These are phyloP conservation scores for Castanea crenata DNA, from an alignment of 306 rosid species.

Conservation along the genomic window DNA sequence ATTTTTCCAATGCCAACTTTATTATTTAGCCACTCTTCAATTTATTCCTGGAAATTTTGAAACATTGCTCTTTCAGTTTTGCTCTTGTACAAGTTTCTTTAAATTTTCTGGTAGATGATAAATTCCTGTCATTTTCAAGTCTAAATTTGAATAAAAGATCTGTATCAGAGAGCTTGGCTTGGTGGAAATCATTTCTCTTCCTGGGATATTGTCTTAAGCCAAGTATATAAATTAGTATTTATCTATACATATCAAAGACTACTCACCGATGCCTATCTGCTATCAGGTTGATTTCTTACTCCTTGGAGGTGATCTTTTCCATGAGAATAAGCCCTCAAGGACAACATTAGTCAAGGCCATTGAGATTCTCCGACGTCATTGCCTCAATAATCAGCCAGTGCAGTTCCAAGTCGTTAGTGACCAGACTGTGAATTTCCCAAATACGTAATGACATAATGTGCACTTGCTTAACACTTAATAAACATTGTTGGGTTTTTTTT, in stretches of 20 bases:
- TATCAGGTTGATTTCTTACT: constrained; percentile 63
- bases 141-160: not conserved
- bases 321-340: constrained; percentile 93
- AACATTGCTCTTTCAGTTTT: not conserved
- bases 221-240: constrained; percentile 5
- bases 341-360: constrained; percentile 83
- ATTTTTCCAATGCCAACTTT: not conserved
- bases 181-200: not conserved
- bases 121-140: not conserved
- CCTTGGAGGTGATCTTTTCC: constrained; percentile 96
- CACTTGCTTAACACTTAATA: not conserved
- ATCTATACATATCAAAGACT: not conserved
- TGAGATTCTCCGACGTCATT: constrained; percentile 85
- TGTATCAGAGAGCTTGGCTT: not conserved
- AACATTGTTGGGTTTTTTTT: not conserved
- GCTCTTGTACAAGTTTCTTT: not conserved
- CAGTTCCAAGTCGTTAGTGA: constrained; percentile 97
- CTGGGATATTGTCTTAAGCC: not conserved
- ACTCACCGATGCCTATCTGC: constrained; percentile 6
- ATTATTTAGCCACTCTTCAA: not conserved
- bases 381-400: constrained; percentile 80
- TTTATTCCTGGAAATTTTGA: not conserved
- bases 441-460: constrained; percentile 39
- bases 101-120: not conserved
- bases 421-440: constrained; percentile 85